Evolutionary conservation across 2,329 filamentous ascomycete genomes (phyloP), one percentile per base, ranked within the genome.

Genomic region (Torrubiella hemipterigena): DNA sequence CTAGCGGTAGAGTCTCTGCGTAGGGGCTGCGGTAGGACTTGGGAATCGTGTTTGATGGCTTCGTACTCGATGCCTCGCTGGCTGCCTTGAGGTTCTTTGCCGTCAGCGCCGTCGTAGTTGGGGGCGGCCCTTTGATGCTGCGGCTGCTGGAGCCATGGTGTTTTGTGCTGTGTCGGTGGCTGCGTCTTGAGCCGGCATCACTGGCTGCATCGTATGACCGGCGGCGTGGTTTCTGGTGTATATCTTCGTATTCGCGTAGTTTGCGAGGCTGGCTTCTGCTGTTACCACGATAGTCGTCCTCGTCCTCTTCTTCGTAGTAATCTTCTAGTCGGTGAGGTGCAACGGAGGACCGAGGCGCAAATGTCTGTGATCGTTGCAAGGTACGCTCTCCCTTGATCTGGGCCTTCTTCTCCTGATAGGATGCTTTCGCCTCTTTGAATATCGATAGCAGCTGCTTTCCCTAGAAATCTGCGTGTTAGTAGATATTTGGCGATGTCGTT

Each of bases 391-490:
- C 74, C 51, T 76, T 77, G 45, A 94, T 69, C 43, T 86, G 76
- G 6, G 83, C 80, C 55, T 93, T 94, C 50, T 83, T 83, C 49
- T 93, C 84, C 35, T 78, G 71, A 58, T 96, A 96, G 36, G 83
- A 82, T 32, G 78, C 75, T 51, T 84, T 85, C 40, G 87, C 89
- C 52, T 95, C 86, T 54, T 85, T 93, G 67, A 93, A 93, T 49
- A 95, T 80, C 51, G 77, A 79, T 49, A 93, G 73, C 16, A 96
- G 65, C 46, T 94, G 83, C 59, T 93, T 94, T 49, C 85, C 85
- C 85, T 93, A 48, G 35, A 27, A 5, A 18, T 28, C 15, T 8
- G 16, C 26, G 16, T 6, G 26, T 6, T 28, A 10, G 15, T 28
- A 8, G 26, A 28, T 28, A 11, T 14, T 26, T 14, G 8, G 20